Evolutionary conservation across 2,329 filamentous ascomycete species (phyloP), one percentile per base, ranked within the genome.

Genomic region (Aspergillus quadrilineatus): DNA sequence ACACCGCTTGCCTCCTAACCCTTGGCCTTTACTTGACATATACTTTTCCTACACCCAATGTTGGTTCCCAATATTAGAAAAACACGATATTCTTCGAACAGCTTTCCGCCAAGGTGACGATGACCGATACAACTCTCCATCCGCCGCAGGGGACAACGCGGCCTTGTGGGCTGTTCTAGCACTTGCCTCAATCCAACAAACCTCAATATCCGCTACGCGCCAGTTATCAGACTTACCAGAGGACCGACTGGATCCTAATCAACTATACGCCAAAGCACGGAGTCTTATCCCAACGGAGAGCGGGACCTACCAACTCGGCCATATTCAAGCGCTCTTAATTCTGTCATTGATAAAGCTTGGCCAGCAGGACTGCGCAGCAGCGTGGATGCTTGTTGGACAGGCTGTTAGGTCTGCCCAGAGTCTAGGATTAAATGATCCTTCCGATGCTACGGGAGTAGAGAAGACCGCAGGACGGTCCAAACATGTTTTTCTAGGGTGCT

Each of bases 31-130:
- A 4, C 74, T 92, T 39, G 87, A 91, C 62, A 80, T 88, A 4
- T 92, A 90, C 68, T 89, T 90, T 58, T 83, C 87, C 1, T 90
- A 89, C 63, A 89, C 86, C 0, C 87, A 92, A 68, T 85, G 82
- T 52, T 92, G 89, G 89, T 79, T 92, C 28, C 89, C 89, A 0
- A 85, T 92, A 28, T 77, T 88, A 9, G 86, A 90, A 60, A 88
- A 86, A 60, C 82, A 87, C 48, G 80, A 82, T 42, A 75, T 89
- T 4, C 75, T 87, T 30, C 80, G 80, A 28, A 84, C 83, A 32
- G 70, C 69, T 12, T 73, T 69, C 37, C 69, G 67, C 34, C 69
- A 72, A 29, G 63, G 65, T 12, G 67, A 72, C 58, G 63, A 65
- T 17, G 65, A 69, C 34, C 63, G 63, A 10, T 60, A 57, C 15